Conservation (phyloP, 2,329 filamentous ascomycete species). For the Clarireedia monteithiana region DNA sequence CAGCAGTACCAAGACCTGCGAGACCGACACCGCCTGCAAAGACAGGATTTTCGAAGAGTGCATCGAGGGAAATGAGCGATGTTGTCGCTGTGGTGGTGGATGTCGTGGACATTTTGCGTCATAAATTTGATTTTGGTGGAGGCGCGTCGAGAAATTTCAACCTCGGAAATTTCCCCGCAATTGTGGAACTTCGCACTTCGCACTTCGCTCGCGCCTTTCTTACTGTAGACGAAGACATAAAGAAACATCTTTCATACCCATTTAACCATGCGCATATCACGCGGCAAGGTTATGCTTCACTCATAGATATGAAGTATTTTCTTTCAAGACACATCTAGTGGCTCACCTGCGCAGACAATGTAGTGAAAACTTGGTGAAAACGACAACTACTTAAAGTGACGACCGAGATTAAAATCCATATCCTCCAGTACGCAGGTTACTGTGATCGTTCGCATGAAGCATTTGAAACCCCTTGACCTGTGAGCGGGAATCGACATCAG, state of each 20-base stretch:
- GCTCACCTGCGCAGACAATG: too few relatives aligned
- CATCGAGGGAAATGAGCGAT: constrained; percentile 42
- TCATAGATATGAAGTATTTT: too few relatives aligned
- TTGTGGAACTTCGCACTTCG: background rate
- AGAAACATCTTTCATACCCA: background rate
- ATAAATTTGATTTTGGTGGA: background rate
- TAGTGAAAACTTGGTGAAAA: too few relatives aligned
- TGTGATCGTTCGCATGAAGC: too few relatives aligned
- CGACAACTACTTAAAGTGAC: too few relatives aligned
- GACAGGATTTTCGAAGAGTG: constrained; percentile 54
- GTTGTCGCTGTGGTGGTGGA: constrained; percentile 14
- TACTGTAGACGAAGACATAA: background rate
- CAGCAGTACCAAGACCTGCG: constrained; percentile 74
- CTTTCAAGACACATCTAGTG: too few relatives aligned
- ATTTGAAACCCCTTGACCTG: too few relatives aligned
- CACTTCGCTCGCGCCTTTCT: background rate
- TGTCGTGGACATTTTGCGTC: background rate
- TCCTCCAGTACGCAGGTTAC: too few relatives aligned
- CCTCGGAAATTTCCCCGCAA: background rate
- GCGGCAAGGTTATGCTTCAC: too few relatives aligned
- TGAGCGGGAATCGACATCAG: too few relatives aligned
- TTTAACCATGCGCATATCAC: too few relatives aligned
- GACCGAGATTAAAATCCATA: too few relatives aligned
- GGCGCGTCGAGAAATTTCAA: background rate
- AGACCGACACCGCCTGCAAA: constrained; percentile 78